Evolutionary conservation across 306 rosid genomes (phyloP), one percentile per base, ranked within the genome.

Genomic region (Psophocarpus tetragonolobus): DNA sequence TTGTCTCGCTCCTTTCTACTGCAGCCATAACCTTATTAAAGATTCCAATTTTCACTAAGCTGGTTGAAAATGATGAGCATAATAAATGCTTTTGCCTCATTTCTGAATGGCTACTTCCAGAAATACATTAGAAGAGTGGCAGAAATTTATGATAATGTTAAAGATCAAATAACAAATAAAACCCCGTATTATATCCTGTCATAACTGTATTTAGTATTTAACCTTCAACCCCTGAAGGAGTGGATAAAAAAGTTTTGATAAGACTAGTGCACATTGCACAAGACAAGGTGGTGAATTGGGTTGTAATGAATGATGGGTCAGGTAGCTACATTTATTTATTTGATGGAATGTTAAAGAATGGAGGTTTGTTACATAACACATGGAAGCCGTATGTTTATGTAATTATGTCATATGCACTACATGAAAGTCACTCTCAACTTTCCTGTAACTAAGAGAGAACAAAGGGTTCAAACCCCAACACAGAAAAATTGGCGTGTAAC

Each of bases 351-450:
- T 27, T 23, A 62, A 30, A 26, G 11, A 51, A 65, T 62, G 82
- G 72, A 54, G 79, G 66, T 36, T 72, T 24, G 67, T 71, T 69
- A 50, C 51, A 76, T 60, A 47, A 62, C 80, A 82, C 84, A 83
- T 80, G 84, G 44, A 76, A 61, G 56, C 33, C 67, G 56, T 79
- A 58, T 71, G 77, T 47, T 71, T 30, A 73, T 82, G 86, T 68
- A 76, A 75, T 71, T 30, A 73, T 82, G 86, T 68, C 79, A 75
- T 76, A 27, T 29, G 17, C 65, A 66, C 15, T 61, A 36, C 44
- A 21, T 56, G 84, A 63, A 74, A 42, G 89, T 87, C 91, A 70
- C 81, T 69, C 82, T 87, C 88, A 58, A 53, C 7, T 71, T 76
- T 18, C 78, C 76, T 47, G 38, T 76, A 63, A 68, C 12, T 77